Percentiles rank a stretch among this genome's conserved stretches.
Conservation (phyloP, 164 flowering plant species). For the Nymphaea thermarum region DNA sequence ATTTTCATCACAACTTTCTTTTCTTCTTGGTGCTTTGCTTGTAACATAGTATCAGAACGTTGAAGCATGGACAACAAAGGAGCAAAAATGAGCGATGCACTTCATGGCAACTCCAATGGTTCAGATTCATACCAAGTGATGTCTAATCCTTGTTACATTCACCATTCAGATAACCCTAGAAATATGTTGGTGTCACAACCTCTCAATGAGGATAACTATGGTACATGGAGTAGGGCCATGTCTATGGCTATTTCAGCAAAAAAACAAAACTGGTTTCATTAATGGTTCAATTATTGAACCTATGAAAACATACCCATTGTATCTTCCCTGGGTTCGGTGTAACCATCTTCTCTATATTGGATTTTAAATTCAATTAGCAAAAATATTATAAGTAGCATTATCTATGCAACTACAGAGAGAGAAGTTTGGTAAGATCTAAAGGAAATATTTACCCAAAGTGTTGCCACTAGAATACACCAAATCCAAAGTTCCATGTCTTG, state of each 20-base stretch:
- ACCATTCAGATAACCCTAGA: constrained; percentile 1
- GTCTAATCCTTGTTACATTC: not conserved
- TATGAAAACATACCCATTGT: not conserved
- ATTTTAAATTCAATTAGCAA: not conserved
- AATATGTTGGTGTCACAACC: constrained; percentile 1
- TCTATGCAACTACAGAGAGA: not conserved
- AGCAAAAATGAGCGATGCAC: no score
- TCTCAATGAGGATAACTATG: not conserved
- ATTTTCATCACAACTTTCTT: no score
- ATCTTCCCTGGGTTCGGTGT: not conserved
- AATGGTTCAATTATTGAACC: not conserved
- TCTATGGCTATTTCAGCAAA: not conserved
- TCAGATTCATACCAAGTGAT: no score
- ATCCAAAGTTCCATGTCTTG: not conserved
- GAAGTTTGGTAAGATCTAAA: not conserved
- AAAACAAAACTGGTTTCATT: constrained; percentile 1
- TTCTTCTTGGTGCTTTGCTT: no score
- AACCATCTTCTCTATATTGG: constrained; percentile 1
- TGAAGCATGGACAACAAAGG: no score
- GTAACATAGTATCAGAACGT: no score
- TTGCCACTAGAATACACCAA: not conserved
- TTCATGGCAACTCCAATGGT: no score
- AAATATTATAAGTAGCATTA: not conserved
- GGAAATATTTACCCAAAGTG: not conserved
- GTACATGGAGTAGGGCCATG: constrained; percentile 1